phyloP scores from a whole-genome alignment of 306 rosid genomes.

The Oemleria cerasiformis region DNA sequence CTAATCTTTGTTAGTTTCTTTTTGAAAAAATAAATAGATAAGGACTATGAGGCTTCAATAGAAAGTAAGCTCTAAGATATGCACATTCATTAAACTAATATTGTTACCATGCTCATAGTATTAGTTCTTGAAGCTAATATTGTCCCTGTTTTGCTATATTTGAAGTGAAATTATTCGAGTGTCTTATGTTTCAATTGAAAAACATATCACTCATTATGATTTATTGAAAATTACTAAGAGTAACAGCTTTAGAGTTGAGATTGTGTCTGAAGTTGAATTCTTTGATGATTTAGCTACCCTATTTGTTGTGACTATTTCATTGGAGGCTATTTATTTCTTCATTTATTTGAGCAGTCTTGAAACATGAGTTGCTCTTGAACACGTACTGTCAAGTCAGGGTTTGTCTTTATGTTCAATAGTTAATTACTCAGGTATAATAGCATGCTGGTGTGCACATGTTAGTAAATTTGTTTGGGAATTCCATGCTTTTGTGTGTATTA shows the following conservation, averaged over 20 bases:
- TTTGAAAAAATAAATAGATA: constrained; percentile 29
- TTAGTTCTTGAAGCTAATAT: too few species aligned
- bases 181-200: too few species aligned
- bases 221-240: background rate
- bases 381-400: background rate
- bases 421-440: background rate
- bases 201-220: too few species aligned
- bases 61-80: constrained; percentile 38
- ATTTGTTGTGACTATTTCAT: background rate
- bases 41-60: constrained; percentile 49
- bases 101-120: constrained; percentile 12
- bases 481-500: background rate
- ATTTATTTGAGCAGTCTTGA: background rate
- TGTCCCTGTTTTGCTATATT: too few species aligned
- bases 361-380: background rate
- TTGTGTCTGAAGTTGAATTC: background rate
- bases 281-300: background rate
- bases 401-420: background rate
- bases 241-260: background rate
- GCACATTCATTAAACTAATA: constrained; percentile 67
- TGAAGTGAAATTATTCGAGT: too few species aligned
- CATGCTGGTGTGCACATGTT: background rate
- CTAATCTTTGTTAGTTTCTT: constrained; percentile 19
- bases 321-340: too few species aligned
- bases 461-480: background rate